phyloP scores from a whole-genome alignment of 2,329 filamentous ascomycete species.

The Blastomyces gilchristii region DNA sequence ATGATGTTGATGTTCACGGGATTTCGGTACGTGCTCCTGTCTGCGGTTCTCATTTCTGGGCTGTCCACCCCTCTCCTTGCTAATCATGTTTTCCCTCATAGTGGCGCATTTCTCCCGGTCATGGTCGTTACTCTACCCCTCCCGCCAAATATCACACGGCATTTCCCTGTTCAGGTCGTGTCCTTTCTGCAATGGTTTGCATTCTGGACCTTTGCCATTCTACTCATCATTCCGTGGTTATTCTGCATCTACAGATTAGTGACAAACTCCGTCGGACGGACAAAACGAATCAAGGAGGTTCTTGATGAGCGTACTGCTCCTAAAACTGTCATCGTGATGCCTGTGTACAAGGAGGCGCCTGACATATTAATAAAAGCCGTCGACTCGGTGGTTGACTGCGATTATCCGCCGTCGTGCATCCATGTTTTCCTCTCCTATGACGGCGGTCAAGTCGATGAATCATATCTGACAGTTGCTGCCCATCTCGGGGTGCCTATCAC shows the following conservation, averaged over 20 bases:
- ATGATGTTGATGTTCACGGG: constrained; percentile 64
- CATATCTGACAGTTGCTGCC: constrained; percentile 78
- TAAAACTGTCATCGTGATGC: constrained; percentile 94
- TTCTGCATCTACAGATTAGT: constrained; percentile 88
- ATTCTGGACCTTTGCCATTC: constrained; percentile 81
- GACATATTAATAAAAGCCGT: constrained; percentile 74
- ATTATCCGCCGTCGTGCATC: constrained; percentile 84
- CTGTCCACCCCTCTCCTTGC: constrained; percentile 15
- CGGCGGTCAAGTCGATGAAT: constrained; percentile 75
- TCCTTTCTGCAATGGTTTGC: constrained; percentile 80
- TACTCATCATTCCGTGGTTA: constrained; percentile 81
- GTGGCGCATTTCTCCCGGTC: constrained; percentile 77
- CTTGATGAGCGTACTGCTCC: constrained; percentile 78
- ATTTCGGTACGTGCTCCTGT: constrained; percentile 50
- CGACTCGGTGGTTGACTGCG: constrained; percentile 84
- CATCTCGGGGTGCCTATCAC: constrained; percentile 72
- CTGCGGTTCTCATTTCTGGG: constrained; percentile 1
- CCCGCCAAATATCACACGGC: constrained; percentile 57
- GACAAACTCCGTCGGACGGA: constrained; percentile 73
- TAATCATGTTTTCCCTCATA: constrained; percentile 26
- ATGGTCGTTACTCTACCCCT: constrained; percentile 90
- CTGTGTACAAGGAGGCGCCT: constrained; percentile 86
- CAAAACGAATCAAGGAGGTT: constrained; percentile 69
- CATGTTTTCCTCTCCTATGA: constrained; percentile 96
- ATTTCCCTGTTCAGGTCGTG: constrained; percentile 63